phyloP scores from a whole-genome alignment of 805 yeast genomes.

The Nakazawaea ernobii region DNA sequence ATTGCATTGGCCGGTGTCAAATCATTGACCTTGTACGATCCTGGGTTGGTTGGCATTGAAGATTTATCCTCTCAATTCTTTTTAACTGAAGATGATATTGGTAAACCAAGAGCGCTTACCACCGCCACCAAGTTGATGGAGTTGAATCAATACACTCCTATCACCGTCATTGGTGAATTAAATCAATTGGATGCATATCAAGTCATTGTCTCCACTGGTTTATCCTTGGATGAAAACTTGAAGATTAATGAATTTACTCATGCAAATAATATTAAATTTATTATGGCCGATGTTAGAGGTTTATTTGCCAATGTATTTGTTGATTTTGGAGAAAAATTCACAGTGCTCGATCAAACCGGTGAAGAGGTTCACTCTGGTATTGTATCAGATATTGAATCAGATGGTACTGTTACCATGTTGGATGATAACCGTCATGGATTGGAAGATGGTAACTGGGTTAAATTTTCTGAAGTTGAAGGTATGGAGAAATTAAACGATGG shows the following conservation, averaged over 20 bases:
- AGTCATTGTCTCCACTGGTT: constrained; percentile 80
- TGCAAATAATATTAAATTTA: constrained; percentile 65
- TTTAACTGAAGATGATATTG: constrained; percentile 64
- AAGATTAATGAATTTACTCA: constrained; percentile 74
- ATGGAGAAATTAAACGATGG: constrained; percentile 71
- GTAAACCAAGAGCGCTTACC: constrained; percentile 69
- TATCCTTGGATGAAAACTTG: constrained; percentile 67
- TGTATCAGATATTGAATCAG: constrained; percentile 78
- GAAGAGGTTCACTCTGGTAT: constrained; percentile 89
- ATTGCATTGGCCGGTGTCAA: constrained; percentile 97
- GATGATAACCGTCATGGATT: constrained; percentile 92
- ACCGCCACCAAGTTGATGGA: constrained; percentile 69
- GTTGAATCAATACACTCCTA: constrained; percentile 86
- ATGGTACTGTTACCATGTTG: constrained; percentile 90
- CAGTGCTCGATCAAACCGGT: constrained; percentile 81
- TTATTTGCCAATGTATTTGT: constrained; percentile 84
- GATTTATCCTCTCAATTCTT: constrained; percentile 92
- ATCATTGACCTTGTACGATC: constrained; percentile 81
- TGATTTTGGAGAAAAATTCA: constrained; percentile 81
- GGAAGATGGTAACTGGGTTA: constrained; percentile 87
- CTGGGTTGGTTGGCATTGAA: constrained; percentile 52
- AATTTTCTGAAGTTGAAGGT: constrained; percentile 82
- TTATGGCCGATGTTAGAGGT: constrained; percentile 80
- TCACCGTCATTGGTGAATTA: constrained; percentile 55
- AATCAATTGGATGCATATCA: constrained; percentile 54